phyloP scores from a whole-genome alignment of 129 eudicot genomes.

The Flaveria robusta region DNA sequence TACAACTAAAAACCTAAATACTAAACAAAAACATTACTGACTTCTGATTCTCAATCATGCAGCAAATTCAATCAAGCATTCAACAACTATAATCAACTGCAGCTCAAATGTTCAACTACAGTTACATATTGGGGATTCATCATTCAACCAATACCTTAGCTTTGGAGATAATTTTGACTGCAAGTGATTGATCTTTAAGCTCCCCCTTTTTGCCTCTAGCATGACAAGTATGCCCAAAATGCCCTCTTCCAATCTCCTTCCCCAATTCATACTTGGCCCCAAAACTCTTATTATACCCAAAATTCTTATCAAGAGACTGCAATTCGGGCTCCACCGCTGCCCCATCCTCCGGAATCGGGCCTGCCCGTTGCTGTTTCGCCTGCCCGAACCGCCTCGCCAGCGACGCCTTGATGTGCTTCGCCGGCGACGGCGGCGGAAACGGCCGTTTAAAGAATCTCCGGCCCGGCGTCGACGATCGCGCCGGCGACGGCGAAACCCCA shows the following conservation, averaged over 20 bases:
- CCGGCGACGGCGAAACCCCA: conserved; percentile 90
- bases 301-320: conserved; percentile 74
- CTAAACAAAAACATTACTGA: neutral
- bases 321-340: conserved; percentile 39
- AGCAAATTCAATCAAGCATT: neutral
- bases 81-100: too few relatives aligned
- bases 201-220: conserved; percentile 83
- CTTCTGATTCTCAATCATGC: neutral
- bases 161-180: conserved; percentile 87
- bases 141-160: conserved; percentile 48
- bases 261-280: conserved; percentile 93
- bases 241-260: conserved; percentile 93
- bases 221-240: conserved; percentile 94
- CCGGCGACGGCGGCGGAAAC: conserved; percentile 94
- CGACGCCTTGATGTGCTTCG: conserved; percentile 85
- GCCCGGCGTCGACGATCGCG: conserved; percentile 79
- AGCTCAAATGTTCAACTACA: too few relatives aligned
- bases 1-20: neutral
- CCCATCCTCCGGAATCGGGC: conserved; percentile 81
- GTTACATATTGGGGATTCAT: too few relatives aligned
- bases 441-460: conserved; percentile 75
- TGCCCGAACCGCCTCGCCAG: conserved; percentile 65
- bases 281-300: conserved; percentile 78
- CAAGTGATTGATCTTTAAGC: conserved; percentile 72
- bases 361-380: conserved; percentile 62